Evolutionary conservation across 371 early-diverging fungal genomes (phyloP), one percentile per base, ranked within the genome.

Genomic region (Phascolomyces articulosus): DNA sequence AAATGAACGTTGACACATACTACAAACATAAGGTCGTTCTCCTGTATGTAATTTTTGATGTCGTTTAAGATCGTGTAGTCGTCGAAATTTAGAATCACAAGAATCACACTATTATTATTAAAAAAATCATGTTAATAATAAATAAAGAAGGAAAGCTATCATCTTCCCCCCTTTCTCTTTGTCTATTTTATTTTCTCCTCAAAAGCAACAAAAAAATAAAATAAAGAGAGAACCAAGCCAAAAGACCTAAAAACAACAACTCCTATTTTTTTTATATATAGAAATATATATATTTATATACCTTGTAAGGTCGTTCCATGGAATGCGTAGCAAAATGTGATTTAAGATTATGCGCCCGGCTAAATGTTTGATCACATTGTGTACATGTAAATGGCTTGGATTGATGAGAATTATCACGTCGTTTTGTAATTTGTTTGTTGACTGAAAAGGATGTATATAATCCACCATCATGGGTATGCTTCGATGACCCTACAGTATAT

Each of bases 41-140:
- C 88, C 88, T 6, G 87, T 85, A 59, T 88, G 88, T 29, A 85
- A 65, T 56, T 85, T 84, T 76, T 79, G 77, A 66, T 87, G 87
- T 31, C 87, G 72, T 71, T 87, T 87, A 58, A 87, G 65, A 60
- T 87, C 87, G 63, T 87, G 87, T 56, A 81, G 84, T 21, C 87
- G 79, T 47, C 84, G 78, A 71, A 87, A 87, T 23, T 65, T 53
- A 20, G 74, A 72, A 31, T 70, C 59, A 47, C 81, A 80, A 4
- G 71, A 72, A 41, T 65, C 64, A 47, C 81, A 80, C 78, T 80
- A 71, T 28, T 56, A 24, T 55, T 28, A 26, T 28, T 31, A 9
- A 58, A 28, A 49, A 61, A 51, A 4, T 40, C 13, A n/a, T 38
- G 16, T 41, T 24, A 31, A 41, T n/a, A 27, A n/a, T n/a, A n/a